phyloP scores from a whole-genome alignment of 768 basidiomycete genomes.

The Leccinum disarticulatum region DNA sequence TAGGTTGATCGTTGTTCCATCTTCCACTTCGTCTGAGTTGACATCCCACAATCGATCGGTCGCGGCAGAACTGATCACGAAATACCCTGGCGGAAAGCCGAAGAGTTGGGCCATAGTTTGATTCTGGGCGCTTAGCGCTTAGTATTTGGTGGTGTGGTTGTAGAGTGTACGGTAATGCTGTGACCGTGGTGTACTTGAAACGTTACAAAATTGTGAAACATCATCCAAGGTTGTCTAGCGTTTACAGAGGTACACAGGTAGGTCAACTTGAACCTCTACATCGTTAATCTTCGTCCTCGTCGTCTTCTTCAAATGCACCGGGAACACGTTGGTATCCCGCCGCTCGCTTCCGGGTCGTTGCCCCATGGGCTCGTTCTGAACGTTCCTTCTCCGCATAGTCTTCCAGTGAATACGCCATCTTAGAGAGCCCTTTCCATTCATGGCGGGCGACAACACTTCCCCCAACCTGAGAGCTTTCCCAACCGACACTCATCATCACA shows the following conservation, averaged over 20 bases:
- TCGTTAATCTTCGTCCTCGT: conserved; percentile 18
- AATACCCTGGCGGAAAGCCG: conserved; percentile 41
- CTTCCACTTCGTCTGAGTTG: conserved; percentile 32
- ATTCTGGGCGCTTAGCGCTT: not conserved
- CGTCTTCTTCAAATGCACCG: conserved; percentile 30
- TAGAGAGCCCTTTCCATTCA: conserved; percentile 92
- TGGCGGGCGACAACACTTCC: conserved; percentile 87
- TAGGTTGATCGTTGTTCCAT: conserved; percentile 51
- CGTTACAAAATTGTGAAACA: too few species aligned
- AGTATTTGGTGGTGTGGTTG: not conserved
- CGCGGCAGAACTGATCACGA: conserved; percentile 38
- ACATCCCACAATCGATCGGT: conserved; percentile 39
- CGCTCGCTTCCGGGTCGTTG: conserved; percentile 6
- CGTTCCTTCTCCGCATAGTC: conserved; percentile 68
- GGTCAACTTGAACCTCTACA: not conserved
- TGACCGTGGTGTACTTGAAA: not conserved
- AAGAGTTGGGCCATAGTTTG: conserved; percentile 25
- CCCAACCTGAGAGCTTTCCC: conserved; percentile 59
- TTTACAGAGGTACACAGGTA: not conserved
- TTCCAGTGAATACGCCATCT: conserved; percentile 63
- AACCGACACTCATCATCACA: conserved; percentile 87
- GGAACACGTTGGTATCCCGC: conserved; percentile 20
- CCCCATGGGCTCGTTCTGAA: conserved; percentile 33
- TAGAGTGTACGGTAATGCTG: not conserved
- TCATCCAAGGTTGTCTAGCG: too few species aligned